Percentiles rank a stretch among this genome's conserved stretches.
Evolutionary conservation across 805 yeast species (phyloP).

Genomic region (Ogataea minuta): DNA sequence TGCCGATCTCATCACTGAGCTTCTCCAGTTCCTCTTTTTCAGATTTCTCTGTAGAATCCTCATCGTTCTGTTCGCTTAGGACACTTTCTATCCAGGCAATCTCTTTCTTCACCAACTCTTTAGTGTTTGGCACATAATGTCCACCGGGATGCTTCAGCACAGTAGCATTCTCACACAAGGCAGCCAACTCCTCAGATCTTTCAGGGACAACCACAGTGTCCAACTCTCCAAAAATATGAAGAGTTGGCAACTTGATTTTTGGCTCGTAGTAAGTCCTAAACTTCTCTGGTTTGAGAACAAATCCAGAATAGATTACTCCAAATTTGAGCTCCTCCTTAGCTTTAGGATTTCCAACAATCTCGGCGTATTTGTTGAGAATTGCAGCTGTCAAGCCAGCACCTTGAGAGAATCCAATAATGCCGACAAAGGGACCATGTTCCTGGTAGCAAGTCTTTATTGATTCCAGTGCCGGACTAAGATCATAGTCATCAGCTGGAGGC

Average conservation of each 20-base stretch:
- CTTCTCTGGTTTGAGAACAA: conserved; percentile 29
- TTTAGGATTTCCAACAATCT: conserved; percentile 44
- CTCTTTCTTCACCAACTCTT: conserved; percentile 37
- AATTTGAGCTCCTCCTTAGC: conserved; percentile 56
- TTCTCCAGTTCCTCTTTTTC: conserved; percentile 26
- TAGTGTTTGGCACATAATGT: conserved; percentile 91
- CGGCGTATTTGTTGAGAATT: conserved; percentile 56
- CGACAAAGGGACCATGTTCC: conserved; percentile 79
- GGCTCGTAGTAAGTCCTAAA: conserved; percentile 32
- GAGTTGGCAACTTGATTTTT: conserved; percentile 37
- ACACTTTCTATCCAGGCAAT: conserved; percentile 35
- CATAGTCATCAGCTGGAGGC: conserved; percentile 42
- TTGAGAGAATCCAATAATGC: conserved; percentile 88
- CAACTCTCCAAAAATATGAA: conserved; percentile 81
- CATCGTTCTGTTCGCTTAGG: conserved; percentile 19
- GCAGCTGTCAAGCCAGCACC: conserved; percentile 88
- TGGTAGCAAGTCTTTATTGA: conserved; percentile 49
- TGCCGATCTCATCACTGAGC: conserved; percentile 28
- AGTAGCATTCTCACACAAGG: conserved; percentile 49
- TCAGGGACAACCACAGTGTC: conserved; percentile 83
- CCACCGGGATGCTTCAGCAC: conserved; percentile 88
- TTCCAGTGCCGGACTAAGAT: conserved; percentile 41
- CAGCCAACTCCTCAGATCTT: conserved; percentile 60
- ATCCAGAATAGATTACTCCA: conserved; percentile 74
- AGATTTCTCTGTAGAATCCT: background rate